Evolutionary conservation across 768 basidiomycete genomes (phyloP).

Genomic region (Calocera cornea): DNA sequence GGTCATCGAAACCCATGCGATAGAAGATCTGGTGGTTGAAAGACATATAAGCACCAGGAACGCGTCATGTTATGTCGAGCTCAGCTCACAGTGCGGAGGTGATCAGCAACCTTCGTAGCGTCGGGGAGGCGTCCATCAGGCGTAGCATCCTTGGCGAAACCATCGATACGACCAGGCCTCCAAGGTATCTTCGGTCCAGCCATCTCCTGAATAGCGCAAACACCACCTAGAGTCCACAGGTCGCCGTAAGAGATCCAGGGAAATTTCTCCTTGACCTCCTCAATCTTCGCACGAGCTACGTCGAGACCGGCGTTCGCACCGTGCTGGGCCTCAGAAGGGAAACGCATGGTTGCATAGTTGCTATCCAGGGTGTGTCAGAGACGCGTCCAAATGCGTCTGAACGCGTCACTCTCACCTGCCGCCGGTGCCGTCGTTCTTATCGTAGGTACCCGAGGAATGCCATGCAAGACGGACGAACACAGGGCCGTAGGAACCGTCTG

Average conservation of each 20-base stretch:
- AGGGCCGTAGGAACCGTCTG: constrained; percentile 82
- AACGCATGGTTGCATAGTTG: constrained; percentile 99
- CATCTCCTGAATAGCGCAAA: constrained; percentile 81
- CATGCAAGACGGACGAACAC: constrained; percentile 82
- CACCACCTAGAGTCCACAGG: constrained; percentile 91
- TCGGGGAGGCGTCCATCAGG: constrained; percentile 88
- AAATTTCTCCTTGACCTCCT: constrained; percentile 75
- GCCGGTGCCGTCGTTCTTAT: constrained; percentile 61
- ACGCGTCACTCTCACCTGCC: constrained; percentile 44
- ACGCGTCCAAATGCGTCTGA: neutral
- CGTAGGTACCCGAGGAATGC: constrained; percentile 89
- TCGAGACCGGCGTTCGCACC: constrained; percentile 72
- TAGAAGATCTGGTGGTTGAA: constrained; percentile 52
- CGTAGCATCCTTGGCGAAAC: constrained; percentile 54
- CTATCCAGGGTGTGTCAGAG: constrained; percentile 28
- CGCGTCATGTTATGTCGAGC: neutral
- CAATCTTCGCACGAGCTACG: constrained; percentile 69
- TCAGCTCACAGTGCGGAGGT: constrained; percentile 44
- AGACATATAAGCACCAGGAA: neutral
- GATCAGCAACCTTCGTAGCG: constrained; percentile 66
- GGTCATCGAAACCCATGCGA: constrained; percentile 94
- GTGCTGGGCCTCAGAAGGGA: constrained; percentile 75
- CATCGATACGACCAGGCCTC: constrained; percentile 88
- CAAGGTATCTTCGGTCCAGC: constrained; percentile 85
- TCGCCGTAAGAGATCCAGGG: constrained; percentile 94